phyloP scores from a whole-genome alignment of 768 basidiomycete species.

The Leccinum fibrillosum region DNA sequence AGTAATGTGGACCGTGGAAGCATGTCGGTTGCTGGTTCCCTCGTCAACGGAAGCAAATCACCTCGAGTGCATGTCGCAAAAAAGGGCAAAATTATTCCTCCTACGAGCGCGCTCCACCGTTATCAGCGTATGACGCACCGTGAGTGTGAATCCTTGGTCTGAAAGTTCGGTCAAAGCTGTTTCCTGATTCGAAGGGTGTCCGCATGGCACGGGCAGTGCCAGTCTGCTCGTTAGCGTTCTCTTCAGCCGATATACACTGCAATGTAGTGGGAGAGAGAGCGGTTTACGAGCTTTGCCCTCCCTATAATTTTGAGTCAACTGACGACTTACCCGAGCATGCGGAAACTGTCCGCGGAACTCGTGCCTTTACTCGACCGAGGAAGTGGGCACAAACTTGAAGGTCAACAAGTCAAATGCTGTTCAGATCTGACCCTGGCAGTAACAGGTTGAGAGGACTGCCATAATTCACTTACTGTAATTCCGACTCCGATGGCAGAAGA shows the following conservation, averaged over 20 bases:
- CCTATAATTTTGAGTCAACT: neutral
- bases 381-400: neutral
- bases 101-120: constrained; percentile 1
- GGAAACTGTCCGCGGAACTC: neutral
- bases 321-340: constrained; percentile 1
- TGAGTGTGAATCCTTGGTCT: neutral
- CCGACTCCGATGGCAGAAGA: neutral
- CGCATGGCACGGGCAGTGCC: neutral
- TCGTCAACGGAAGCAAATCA: constrained; percentile 4
- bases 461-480: neutral
- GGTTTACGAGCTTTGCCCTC: neutral
- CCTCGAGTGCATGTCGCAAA: neutral
- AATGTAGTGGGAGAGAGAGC: neutral
- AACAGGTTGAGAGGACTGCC: neutral
- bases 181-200: constrained; percentile 5
- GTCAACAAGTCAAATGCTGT: neutral
- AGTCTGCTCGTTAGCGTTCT: neutral
- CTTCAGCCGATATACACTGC: neutral
- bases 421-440: neutral
- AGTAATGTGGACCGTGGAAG: constrained; percentile 2
- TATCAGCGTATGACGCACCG: neutral
- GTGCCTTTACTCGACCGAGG: neutral
- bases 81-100: constrained; percentile 5
- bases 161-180: constrained; percentile 1
- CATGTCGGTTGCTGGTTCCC: neutral